A percentile compares a stretch with the other conserved stretches of the same genome.
phyloP scores from a whole-genome alignment of 2,329 filamentous ascomycete species.

The Geosmithia flava region DNA sequence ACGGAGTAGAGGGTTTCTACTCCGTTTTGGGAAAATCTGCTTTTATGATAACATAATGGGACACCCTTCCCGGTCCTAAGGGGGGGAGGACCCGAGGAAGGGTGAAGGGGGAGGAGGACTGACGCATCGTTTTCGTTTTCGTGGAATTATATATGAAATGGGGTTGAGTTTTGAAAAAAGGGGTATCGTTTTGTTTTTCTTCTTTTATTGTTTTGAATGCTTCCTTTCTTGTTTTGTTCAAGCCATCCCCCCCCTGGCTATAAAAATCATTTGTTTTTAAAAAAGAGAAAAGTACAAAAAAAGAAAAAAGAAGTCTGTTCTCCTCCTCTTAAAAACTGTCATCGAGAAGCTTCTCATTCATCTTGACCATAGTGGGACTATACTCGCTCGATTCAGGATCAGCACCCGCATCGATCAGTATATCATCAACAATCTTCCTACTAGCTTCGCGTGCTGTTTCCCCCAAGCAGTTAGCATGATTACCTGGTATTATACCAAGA shows the following conservation, averaged over 20 bases:
- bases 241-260: neutral
- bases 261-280: neutral
- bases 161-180: neutral
- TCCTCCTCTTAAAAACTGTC: slow-evolving; percentile 40
- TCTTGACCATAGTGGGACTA: slow-evolving; percentile 53
- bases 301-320: neutral
- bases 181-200: neutral
- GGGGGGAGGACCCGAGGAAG: neutral
- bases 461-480: slow-evolving; percentile 5
- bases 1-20: neutral
- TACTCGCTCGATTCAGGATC: slow-evolving; percentile 42
- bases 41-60: neutral
- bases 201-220: neutral
- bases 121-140: neutral
- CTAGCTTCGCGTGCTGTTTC: slow-evolving; percentile 64
- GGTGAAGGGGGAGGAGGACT: neutral
- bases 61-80: neutral
- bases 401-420: slow-evolving; percentile 63
- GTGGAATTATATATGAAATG: neutral
- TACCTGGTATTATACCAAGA: slow-evolving; percentile 2
- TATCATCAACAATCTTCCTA: slow-evolving; percentile 67
- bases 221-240: neutral
- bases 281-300: neutral
- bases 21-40: neutral
- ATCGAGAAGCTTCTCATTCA: slow-evolving; percentile 48